Evolutionary conservation across 2,329 filamentous ascomycete species (phyloP).

Genomic region (Neonectria neomacrospora): DNA sequence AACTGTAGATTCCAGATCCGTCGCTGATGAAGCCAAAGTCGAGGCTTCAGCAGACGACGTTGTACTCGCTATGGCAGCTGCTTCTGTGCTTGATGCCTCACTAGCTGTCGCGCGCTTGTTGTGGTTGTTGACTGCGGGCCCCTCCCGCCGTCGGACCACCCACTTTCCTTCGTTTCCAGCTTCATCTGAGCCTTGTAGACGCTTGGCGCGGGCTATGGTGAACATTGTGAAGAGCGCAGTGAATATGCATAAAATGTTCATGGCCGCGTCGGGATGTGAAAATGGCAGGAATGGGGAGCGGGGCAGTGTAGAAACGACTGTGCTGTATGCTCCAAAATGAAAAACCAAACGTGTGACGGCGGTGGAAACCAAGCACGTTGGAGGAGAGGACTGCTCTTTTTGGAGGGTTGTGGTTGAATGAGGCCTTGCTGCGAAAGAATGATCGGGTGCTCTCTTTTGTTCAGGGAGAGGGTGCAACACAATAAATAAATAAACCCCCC

Average conservation of each 20-base stretch:
- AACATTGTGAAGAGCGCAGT: conserved; percentile 1
- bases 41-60: conserved; percentile 1
- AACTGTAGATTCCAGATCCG: not conserved
- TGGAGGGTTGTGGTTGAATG: not conserved
- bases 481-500: not conserved
- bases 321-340: not conserved
- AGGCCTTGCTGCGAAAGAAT: not conserved
- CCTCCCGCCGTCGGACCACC: conserved; percentile 4
- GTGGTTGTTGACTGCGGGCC: not conserved
- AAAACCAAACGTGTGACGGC: too few relatives aligned
- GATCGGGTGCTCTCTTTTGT: not conserved
- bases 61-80: not conserved
- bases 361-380: not conserved
- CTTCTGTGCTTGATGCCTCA: not conserved
- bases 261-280: not conserved
- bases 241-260: conserved; percentile 4
- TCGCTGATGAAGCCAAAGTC: not conserved
- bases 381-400: not conserved
- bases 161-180: conserved; percentile 4
- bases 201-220: not conserved
- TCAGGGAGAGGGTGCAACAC: not conserved
- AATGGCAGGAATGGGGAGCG: not conserved
- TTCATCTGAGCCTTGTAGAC: not conserved
- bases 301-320: not conserved
- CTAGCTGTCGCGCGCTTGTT: conserved; percentile 2